These are phyloP conservation scores for Kwoniella pini DNA, from an alignment of 768 basidiomycete species.

Conservation along the genomic window DNA sequence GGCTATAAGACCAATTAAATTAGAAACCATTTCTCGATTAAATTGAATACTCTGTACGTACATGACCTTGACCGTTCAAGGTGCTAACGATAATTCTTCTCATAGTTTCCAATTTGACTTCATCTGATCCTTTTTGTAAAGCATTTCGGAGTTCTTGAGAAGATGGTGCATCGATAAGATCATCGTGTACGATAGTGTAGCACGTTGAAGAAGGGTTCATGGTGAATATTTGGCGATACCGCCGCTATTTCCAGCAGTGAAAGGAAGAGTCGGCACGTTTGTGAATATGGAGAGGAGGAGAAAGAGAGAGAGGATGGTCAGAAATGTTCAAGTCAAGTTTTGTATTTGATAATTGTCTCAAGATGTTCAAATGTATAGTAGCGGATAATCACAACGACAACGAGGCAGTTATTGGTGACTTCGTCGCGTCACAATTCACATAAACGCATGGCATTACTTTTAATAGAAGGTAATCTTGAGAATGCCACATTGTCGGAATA, in stretches of 20 bases:
- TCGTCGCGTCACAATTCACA: conserved; percentile 8
- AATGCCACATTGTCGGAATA: conserved; percentile 20
- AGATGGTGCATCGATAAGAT: conserved; percentile 62
- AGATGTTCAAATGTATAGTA: not conserved
- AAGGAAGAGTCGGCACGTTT: too few species aligned
- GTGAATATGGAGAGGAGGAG: too few species aligned
- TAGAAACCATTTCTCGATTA: not conserved
- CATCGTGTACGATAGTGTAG: conserved; percentile 55
- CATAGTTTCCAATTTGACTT: conserved; percentile 94
- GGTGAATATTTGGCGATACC: conserved; percentile 14
- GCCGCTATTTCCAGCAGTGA: not conserved
- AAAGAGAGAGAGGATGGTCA: too few species aligned
- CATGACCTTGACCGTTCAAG: conserved; percentile 91
- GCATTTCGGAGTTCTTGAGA: conserved; percentile 75
- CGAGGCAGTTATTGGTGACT: not conserved
- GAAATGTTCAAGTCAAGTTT: too few species aligned
- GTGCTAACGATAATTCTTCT: conserved; percentile 89
- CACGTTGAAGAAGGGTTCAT: conserved; percentile 53
- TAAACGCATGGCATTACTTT: not conserved
- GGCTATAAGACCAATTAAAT: conserved; percentile 61
- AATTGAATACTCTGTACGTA: conserved; percentile 54
- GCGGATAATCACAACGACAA: not conserved
- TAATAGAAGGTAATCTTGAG: too few species aligned
- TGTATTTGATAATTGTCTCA: too few species aligned
- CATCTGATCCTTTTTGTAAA: conserved; percentile 93